Base-by-base conservation (phyloP, 2,329 filamentous ascomycete species). In the Aspergillus fumigatus region DNA sequence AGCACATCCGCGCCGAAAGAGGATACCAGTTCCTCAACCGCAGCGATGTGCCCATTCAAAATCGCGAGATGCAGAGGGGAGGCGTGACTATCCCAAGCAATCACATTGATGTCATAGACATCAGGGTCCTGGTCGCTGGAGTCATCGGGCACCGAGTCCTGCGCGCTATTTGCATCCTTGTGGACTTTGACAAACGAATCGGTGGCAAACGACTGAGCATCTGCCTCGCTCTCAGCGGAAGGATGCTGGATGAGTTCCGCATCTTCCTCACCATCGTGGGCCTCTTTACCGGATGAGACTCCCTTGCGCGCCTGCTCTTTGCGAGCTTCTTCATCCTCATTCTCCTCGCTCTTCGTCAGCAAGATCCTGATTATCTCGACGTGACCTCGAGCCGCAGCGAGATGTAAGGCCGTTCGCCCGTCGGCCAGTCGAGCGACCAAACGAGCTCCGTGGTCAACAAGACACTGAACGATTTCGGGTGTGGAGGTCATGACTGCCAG, bases 11-110 rank as follows among this genome's bases (percentile, higher is more conserved):
- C 89, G 7, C 89, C 91, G 66, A 90, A 94, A 0, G 81, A 81
- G 48, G 85, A 79, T 52, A 89, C 88, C 6, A 96, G 81, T 25
- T 84, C 72, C 56, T 86, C 83, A 14, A 93, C 88, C 10, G 86
- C 82, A 3, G 88, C 81, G 26, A 82, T 77, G 62, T 93, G 86
- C 0, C 89, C 90, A 58, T 84, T 83, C 1, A 89, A 70, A 58
- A 95, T 91, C 7, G 91, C 91, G 27, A 92, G 80, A 70, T 96
- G 91, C 4, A 95, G 79, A 1, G 91, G 85, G 11, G 88, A 88
- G 56, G 85, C 84, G 4, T 86, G 84, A 4, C 80, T 82, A 64
- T 95, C 90, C 91, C 91, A 96, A 1, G 89, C 84, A n/a, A 89
- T 69, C 1, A 88, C 82, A 62, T 95, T 87, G 58, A 92, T 81